phyloP scores from a whole-genome alignment of 208 protist species.

The Leishmania tarentolae region DNA sequence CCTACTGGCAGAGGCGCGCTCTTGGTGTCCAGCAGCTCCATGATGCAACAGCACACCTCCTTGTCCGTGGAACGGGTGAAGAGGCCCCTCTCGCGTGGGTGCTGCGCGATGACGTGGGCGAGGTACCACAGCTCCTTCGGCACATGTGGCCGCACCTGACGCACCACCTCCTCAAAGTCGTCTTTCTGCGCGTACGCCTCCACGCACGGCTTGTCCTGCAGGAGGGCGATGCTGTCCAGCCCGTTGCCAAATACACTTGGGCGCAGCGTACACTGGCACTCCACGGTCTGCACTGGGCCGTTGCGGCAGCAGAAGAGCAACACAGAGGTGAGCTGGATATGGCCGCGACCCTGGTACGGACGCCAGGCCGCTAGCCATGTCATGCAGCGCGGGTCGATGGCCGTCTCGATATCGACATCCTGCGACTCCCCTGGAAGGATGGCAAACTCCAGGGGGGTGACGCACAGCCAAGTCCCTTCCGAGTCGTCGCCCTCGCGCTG shows the following conservation, averaged over 20 bases:
- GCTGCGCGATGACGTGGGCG: constrained; percentile 58
- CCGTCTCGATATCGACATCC: constrained; percentile 60
- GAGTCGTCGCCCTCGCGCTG: constrained; percentile 41
- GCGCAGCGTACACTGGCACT: constrained; percentile 58
- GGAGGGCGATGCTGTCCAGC: constrained; percentile 68
- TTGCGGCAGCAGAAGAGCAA: constrained; percentile 68
- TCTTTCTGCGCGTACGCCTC: constrained; percentile 60
- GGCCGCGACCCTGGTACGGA: constrained; percentile 59
- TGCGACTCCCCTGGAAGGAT: constrained; percentile 74
- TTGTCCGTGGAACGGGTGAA: constrained; percentile 57
- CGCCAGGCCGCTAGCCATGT: constrained; percentile 66
- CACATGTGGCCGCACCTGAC: constrained; percentile 53
- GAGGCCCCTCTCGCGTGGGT: constrained; percentile 53
- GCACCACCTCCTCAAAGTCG: constrained; percentile 40
- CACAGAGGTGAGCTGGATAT: constrained; percentile 47
- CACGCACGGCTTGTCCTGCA: constrained; percentile 56
- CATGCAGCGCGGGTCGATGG: constrained; percentile 62
- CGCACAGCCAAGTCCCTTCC: constrained; percentile 76
- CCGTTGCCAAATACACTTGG: constrained; percentile 86
- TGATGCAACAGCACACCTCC: constrained; percentile 53
- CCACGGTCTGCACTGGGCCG: constrained; percentile 56
- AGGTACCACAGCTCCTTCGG: constrained; percentile 91
- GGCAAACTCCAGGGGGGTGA: constrained; percentile 54
- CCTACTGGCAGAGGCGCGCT: constrained; percentile 39
- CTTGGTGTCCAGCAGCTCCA: constrained; percentile 69